These are phyloP conservation scores for Gyrodon lividus DNA, from an alignment of 768 basidiomycete species.

Conservation along the genomic window DNA sequence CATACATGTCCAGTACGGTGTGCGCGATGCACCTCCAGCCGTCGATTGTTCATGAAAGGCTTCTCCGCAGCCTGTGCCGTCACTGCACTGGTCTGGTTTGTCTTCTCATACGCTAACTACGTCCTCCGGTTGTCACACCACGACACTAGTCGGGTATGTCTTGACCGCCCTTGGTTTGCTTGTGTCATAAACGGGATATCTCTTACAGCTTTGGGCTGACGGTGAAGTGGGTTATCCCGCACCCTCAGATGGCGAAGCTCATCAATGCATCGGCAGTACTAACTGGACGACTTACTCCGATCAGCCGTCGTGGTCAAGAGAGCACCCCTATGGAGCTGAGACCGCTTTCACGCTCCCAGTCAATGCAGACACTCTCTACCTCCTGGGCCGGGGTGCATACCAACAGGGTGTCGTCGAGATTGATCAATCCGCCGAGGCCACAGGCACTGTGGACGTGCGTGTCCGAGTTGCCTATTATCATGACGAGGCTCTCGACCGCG, in stretches of 20 bases:
- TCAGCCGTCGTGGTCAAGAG: conserved; percentile 20
- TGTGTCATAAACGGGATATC: background rate
- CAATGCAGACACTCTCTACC: conserved; percentile 28
- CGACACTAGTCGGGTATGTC: conserved; percentile 8
- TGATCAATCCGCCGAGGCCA: conserved; percentile 27
- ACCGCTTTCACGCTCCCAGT: conserved; percentile 30
- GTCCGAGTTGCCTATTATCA: conserved; percentile 24
- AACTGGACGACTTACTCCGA: conserved; percentile 27
- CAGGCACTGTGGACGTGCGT: conserved; percentile 29
- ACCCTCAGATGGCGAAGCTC: conserved; percentile 1
- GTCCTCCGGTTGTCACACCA: background rate
- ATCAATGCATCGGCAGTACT: conserved; percentile 15
- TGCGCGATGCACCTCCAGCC: background rate
- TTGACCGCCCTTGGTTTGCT: background rate
- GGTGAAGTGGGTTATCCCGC: background rate
- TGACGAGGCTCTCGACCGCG: conserved; percentile 18
- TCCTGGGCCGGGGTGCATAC: conserved; percentile 29
- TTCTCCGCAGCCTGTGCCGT: conserved; percentile 5
- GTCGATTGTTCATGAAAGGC: conserved; percentile 11
- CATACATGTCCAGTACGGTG: background rate
- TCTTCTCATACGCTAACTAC: conserved; percentile 5
- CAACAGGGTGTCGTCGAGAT: conserved; percentile 31
- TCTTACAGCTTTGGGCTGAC: conserved; percentile 6
- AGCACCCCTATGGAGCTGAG: conserved; percentile 26
- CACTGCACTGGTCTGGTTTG: conserved; percentile 14